Evolutionary conservation across 1,284 basidiomycete genomes (phyloP).

Genomic region (Tetrapyrgos nigripes): DNA sequence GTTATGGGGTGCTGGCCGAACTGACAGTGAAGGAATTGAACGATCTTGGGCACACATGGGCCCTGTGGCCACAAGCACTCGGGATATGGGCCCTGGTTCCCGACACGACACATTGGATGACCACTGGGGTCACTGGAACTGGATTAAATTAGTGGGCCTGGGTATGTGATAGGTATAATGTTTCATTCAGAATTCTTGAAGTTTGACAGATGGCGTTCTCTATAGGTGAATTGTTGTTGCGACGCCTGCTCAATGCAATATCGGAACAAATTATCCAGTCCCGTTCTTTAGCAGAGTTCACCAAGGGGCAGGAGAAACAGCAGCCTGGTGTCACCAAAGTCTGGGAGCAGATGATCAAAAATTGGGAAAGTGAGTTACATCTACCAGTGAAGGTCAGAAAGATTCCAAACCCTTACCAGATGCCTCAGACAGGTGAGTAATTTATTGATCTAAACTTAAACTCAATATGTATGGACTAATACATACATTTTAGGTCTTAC

Average conservation of each 20-base stretch:
- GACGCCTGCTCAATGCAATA: neutral
- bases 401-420: conserved; percentile 29
- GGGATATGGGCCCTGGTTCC: conserved; percentile 31
- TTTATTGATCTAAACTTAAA: neutral
- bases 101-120: conserved; percentile 33
- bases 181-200: neutral
- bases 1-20: conserved; percentile 15
- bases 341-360: conserved; percentile 26
- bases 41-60: conserved; percentile 20
- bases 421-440: conserved; percentile 4
- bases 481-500: conserved; percentile 17
- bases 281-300: neutral
- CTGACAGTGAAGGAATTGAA: conserved; percentile 8
- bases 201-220: neutral
- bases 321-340: conserved; percentile 4
- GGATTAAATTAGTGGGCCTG: conserved; percentile 27
- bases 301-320: neutral
- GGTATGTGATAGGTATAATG: neutral
- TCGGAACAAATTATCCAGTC: neutral
- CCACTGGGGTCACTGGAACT: conserved; percentile 35
- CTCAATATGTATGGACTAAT: neutral
- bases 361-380: conserved; percentile 29
- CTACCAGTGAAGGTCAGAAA: neutral
- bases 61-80: conserved; percentile 22
- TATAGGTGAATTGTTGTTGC: neutral